Conservation (phyloP, 768 basidiomycete genomes). For the Amanita exitialis region DNA sequence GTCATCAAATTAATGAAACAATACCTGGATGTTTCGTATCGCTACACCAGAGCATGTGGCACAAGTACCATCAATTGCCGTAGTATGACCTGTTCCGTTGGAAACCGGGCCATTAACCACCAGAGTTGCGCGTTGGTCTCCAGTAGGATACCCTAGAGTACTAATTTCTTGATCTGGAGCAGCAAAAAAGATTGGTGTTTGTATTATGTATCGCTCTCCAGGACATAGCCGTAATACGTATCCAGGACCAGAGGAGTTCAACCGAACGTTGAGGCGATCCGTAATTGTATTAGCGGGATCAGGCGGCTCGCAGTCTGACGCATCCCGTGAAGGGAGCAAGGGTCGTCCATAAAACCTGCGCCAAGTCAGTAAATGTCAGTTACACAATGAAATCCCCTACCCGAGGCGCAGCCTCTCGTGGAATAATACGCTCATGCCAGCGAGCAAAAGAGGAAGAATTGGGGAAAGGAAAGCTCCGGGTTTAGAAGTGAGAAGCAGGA, state of each 20-base stretch:
- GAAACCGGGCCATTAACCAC: constrained; percentile 54
- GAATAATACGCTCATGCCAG: background rate
- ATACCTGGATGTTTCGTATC: constrained; percentile 65
- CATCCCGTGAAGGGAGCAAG: constrained; percentile 3
- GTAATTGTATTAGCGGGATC: constrained; percentile 54
- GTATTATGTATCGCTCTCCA: constrained; percentile 47
- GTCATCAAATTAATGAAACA: background rate
- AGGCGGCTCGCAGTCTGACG: constrained; percentile 27
- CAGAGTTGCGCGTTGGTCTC: constrained; percentile 54
- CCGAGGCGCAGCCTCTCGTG: background rate
- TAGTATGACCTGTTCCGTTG: constrained; percentile 60
- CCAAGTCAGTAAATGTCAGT: background rate
- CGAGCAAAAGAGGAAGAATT: background rate
- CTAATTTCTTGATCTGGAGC: constrained; percentile 72
- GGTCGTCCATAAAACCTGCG: background rate
- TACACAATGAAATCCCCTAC: background rate
- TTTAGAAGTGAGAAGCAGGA: too few species aligned
- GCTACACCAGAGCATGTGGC: constrained; percentile 44
- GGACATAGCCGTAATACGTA: constrained; percentile 64
- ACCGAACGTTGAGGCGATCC: constrained; percentile 52
- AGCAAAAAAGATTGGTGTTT: constrained; percentile 56
- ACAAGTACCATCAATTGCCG: constrained; percentile 64
- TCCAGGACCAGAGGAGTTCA: constrained; percentile 56
- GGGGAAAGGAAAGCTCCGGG: too few species aligned
- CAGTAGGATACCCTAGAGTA: constrained; percentile 68